Evolutionary conservation across 1,139 yeast genomes (phyloP).

Genomic region (Pichia sp.): DNA sequence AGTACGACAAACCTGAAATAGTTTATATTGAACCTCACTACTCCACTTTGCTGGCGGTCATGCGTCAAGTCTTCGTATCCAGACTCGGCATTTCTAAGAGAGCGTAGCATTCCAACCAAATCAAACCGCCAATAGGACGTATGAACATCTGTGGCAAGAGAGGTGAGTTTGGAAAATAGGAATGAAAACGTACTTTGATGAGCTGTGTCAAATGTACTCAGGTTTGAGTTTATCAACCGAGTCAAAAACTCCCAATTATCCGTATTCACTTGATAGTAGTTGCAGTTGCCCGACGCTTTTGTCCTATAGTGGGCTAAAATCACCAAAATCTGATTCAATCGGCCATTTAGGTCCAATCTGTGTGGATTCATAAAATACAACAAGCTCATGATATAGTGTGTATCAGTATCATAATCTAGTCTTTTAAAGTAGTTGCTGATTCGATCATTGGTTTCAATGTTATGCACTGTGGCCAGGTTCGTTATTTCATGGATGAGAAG

Average conservation of each 20-base stretch:
- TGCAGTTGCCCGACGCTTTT: neutral
- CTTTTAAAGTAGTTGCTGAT: neutral
- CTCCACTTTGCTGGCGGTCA: neutral
- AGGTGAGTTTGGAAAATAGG: neutral
- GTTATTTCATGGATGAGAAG: constrained; percentile 3
- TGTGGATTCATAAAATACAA: constrained; percentile 10
- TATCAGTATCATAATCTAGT: constrained; percentile 7
- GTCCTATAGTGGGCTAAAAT: neutral
- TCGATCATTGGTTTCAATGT: neutral
- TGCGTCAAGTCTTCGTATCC: constrained; percentile 8
- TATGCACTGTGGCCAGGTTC: neutral
- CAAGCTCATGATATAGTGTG: constrained; percentile 8
- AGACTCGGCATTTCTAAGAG: constrained; percentile 11
- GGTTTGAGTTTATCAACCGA: neutral
- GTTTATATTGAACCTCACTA: constrained; percentile 3
- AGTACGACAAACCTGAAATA: constrained; percentile 8
- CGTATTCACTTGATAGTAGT: neutral
- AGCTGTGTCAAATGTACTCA: neutral
- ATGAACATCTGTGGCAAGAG: constrained; percentile 3
- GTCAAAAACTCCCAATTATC: neutral
- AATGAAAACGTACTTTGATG: neutral
- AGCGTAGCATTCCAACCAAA: constrained; percentile 10
- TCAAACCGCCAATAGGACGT: neutral
- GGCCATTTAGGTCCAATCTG: neutral
- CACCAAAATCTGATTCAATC: constrained; percentile 3